Base-by-base conservation (phyloP, 345 rosid genomes). In the Cardiospermum halicacabum region DNA sequence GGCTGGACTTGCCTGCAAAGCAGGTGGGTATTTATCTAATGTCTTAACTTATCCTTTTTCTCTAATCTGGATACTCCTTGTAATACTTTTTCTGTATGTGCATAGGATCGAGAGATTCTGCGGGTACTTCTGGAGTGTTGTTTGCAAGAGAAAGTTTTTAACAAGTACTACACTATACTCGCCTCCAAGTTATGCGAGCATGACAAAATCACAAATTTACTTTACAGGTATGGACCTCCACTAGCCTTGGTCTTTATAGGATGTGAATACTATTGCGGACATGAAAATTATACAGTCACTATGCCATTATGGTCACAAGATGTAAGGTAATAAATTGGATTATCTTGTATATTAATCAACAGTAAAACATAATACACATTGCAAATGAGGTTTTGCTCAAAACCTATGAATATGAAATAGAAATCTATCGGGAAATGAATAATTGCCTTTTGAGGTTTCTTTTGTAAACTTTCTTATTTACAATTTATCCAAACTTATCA, bases 171-270 rank as follows among this genome's bases (percentile, higher is more conserved):
- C 75, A 77, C 84, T 1, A 65, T 80, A 62, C 84, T 93, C 30
- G 97, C 97, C 36, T 75, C 90, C 27, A 88, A 86, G 76, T 58
- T 93, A 69, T 93, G 99, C 30, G 87, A 81, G 72, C 90, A 90
- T 63, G 92, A 93, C 66, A 93, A 85, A 91, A 87, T 70, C 95
- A 93, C 78, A 93, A 85, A 75, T 83, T 81, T 61, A 93, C 99
- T 26, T 71, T 93, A 55, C 94, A 90, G 96, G 97, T 90, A 78
- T 43, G 36, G 21, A 55, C 40, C 40, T 60, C 12, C 36, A 30
- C 26, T 18, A 49, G 24, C 31, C 19, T 4, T 11, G 24, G 19
- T 56, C 53, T 5, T 6, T 9, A n/a, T 5, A 6, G 54, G 12
- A 32, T 48, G 18, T 6, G 39, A 7, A 34, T 34, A 22, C 15